A percentile compares a stretch with the other conserved stretches of the same genome.
These are phyloP conservation scores for Coniella vitis DNA, from an alignment of 2,329 filamentous ascomycete genomes.

Conservation along the genomic window DNA sequence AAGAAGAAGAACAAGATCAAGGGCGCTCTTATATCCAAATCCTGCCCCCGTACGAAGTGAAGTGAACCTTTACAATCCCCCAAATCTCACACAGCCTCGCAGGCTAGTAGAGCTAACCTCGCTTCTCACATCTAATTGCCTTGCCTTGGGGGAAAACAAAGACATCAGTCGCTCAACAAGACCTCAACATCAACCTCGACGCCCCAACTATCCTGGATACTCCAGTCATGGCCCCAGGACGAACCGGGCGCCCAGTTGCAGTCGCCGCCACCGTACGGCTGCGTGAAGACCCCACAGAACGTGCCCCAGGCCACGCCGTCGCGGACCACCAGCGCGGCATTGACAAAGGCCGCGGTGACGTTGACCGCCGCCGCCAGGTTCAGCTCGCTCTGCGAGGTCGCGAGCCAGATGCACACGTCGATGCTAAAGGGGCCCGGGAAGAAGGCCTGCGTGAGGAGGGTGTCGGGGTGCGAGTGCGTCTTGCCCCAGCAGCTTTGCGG, in stretches of 20 bases:
- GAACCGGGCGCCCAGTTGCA: not conserved
- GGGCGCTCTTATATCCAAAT: too few species aligned
- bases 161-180: not conserved
- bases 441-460: not conserved
- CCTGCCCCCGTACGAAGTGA: too few species aligned
- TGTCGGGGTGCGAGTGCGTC: not conserved
- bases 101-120: too few species aligned
- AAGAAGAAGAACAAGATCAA: too few species aligned
- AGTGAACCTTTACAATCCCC: too few species aligned
- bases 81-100: too few species aligned
- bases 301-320: not conserved
- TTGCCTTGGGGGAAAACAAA: too few species aligned
- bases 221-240: not conserved
- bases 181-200: not conserved
- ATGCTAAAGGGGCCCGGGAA: not conserved
- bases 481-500: not conserved
- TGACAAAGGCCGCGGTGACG: not conserved
- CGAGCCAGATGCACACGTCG: not conserved
- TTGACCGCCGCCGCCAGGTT: not conserved
- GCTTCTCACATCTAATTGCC: too few species aligned
- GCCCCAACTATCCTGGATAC: conserved; percentile 1
- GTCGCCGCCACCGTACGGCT: not conserved
- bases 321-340: not conserved
- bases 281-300: not conserved
- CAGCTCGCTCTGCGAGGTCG: not conserved